Percentiles rank a stretch among this genome's conserved stretches.
These are phyloP conservation scores for Penicillium longicatenatum DNA, from an alignment of 495 filamentous ascomycete genomes.

Conservation along the genomic window DNA sequence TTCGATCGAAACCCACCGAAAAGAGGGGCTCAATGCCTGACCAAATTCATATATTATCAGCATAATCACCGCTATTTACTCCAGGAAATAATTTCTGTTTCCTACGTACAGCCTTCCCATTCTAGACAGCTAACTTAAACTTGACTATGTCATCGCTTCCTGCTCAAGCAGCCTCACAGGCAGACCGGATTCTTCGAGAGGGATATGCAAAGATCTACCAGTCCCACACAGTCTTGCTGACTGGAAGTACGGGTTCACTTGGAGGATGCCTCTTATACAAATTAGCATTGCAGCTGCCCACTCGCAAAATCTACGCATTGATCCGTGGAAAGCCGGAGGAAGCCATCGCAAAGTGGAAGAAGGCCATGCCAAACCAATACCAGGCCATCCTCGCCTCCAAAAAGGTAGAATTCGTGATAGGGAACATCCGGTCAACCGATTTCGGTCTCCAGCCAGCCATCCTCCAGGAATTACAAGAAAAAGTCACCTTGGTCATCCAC, in stretches of 20 bases:
- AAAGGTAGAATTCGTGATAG: slow-evolving; percentile 36
- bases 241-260: slow-evolving; percentile 40
- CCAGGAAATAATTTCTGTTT: not conserved
- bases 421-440: slow-evolving; percentile 32
- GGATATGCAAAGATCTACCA: slow-evolving; percentile 35
- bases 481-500: slow-evolving; percentile 43
- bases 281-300: slow-evolving; percentile 37
- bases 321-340: slow-evolving; percentile 27
- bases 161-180: slow-evolving; percentile 13
- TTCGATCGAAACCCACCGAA: not conserved
- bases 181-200: slow-evolving; percentile 26
- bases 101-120: not conserved
- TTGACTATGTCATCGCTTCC: slow-evolving; percentile 18
- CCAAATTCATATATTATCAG: not conserved
- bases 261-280: slow-evolving; percentile 44
- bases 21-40: not conserved
- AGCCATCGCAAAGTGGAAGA: slow-evolving; percentile 36
- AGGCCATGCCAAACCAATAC: slow-evolving; percentile 35
- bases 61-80: not conserved
- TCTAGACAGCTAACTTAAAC: not conserved
- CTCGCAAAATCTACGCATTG: slow-evolving; percentile 35
- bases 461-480: slow-evolving; percentile 23
- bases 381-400: slow-evolving; percentile 30
- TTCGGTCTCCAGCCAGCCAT: slow-evolving; percentile 28
- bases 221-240: slow-evolving; percentile 37